phyloP scores from a whole-genome alignment of 257 asterid genomes.

The Lavandula angustifolia region DNA sequence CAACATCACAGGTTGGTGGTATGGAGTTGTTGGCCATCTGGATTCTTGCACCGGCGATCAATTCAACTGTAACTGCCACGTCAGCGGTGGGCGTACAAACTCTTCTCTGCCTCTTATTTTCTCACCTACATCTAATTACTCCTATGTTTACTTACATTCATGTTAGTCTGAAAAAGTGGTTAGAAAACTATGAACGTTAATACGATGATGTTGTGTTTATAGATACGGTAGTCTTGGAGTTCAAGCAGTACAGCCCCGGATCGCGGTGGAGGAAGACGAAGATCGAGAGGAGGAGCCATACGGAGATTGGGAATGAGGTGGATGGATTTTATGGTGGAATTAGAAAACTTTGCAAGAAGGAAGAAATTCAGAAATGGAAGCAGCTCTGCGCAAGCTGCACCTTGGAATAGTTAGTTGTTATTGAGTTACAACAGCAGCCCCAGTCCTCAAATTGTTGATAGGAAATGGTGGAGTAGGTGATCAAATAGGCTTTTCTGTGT shows the following conservation, averaged over 20 bases:
- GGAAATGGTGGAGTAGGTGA: conserved; percentile 14
- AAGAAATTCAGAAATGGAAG: conserved; percentile 70
- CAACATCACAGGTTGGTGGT: conserved; percentile 92
- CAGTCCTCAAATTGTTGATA: conserved; percentile 33
- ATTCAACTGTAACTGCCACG: conserved; percentile 64
- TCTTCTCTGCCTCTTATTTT: background rate
- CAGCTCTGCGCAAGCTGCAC: conserved; percentile 58
- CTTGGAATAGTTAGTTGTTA: conserved; percentile 40
- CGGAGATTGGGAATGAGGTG: conserved; percentile 64
- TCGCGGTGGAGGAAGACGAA: conserved; percentile 71
- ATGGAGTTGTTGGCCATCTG: conserved; percentile 94
- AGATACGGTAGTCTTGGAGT: conserved; percentile 74
- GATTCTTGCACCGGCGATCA: conserved; percentile 63
- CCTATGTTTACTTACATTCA: too few relatives aligned
- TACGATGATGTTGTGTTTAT: background rate
- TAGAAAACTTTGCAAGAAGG: conserved; percentile 53
- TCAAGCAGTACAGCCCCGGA: conserved; percentile 65
- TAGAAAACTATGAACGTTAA: too few relatives aligned
- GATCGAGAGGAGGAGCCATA: conserved; percentile 56
- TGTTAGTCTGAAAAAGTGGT: too few relatives aligned
- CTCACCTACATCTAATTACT: background rate
- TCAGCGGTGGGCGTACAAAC: conserved; percentile 46
- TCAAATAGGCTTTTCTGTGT: conserved; percentile 21
- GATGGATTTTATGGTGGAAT: conserved; percentile 91
- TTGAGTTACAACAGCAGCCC: too few relatives aligned